phyloP scores from a whole-genome alignment of 805 yeast genomes.

The Zygosaccharomyces rouxii region DNA sequence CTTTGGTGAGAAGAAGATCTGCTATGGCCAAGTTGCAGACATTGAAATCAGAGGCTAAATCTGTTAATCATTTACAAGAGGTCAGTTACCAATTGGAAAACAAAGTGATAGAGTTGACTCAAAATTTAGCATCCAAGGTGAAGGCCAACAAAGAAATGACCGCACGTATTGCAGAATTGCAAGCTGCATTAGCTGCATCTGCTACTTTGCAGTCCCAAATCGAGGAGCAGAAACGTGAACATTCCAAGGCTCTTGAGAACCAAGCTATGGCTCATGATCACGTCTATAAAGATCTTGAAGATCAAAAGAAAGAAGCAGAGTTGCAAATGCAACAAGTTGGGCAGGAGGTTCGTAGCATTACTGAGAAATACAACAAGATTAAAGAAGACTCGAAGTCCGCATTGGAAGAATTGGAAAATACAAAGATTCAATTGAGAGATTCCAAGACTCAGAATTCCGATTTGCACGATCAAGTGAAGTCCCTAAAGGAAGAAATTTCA shows the following conservation, averaged over 20 bases:
- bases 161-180: conserved; percentile 52
- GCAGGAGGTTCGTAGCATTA: conserved; percentile 53
- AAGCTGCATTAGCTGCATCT: conserved; percentile 50
- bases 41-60: conserved; percentile 82
- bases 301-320: conserved; percentile 52
- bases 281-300: conserved; percentile 48
- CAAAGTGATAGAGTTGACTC: conserved; percentile 94
- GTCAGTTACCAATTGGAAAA: conserved; percentile 92
- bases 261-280: conserved; percentile 46
- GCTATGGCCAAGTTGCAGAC: conserved; percentile 63
- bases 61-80: conserved; percentile 84
- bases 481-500: conserved; percentile 46
- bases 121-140: conserved; percentile 70
- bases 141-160: conserved; percentile 75
- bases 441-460: conserved; percentile 63
- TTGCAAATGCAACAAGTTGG: conserved; percentile 55
- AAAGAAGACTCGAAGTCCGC: conserved; percentile 60
- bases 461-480: conserved; percentile 53
- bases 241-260: conserved; percentile 42
- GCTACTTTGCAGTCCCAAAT: conserved; percentile 49
- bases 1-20: conserved; percentile 66
- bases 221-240: conserved; percentile 52
- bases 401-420: conserved; percentile 55
- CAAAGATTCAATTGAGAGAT: conserved; percentile 54
- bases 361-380: conserved; percentile 56